Evolutionary conservation across 306 rosid species (phyloP).

Genomic region (Inga oerstediana): DNA sequence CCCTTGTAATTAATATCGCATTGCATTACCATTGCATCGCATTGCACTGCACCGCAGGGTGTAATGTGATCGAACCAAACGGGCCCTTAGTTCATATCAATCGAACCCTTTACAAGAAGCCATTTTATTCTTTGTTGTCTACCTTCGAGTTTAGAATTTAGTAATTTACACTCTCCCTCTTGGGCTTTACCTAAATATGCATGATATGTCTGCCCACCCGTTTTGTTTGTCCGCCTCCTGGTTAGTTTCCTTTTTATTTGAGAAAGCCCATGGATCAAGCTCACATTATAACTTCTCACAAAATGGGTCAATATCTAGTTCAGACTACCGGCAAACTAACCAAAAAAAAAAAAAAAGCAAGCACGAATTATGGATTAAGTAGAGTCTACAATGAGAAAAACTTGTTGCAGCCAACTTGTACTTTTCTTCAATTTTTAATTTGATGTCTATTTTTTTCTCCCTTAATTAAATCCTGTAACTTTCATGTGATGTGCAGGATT

Average conservation of each 20-base stretch:
- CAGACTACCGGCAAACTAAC: background rate
- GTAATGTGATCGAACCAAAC: too few species aligned
- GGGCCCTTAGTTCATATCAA: too few species aligned
- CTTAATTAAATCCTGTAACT: too few species aligned
- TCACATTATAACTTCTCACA: background rate
- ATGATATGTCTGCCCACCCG: background rate
- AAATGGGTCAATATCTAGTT: background rate
- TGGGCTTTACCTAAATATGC: background rate
- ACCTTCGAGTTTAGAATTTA: background rate
- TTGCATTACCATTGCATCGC: too few species aligned
- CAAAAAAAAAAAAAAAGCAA: too few species aligned
- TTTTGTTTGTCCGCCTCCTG: background rate
- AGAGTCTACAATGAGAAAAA: background rate
- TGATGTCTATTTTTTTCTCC: too few species aligned
- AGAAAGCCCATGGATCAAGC: background rate
- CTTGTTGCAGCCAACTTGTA: too few species aligned
- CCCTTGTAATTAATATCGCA: too few species aligned
- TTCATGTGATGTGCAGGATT: background rate
- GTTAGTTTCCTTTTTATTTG: background rate
- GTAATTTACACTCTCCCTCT: background rate
- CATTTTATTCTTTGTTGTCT: conserved; percentile 5
- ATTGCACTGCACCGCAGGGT: too few species aligned
- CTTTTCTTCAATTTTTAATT: too few species aligned
- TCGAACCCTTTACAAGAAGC: background rate
- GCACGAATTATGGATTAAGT: background rate